A percentile compares a stretch with the other conserved stretches of the same genome.
Conservation (phyloP, 768 basidiomycete genomes). For the Suillus ampliporus region DNA sequence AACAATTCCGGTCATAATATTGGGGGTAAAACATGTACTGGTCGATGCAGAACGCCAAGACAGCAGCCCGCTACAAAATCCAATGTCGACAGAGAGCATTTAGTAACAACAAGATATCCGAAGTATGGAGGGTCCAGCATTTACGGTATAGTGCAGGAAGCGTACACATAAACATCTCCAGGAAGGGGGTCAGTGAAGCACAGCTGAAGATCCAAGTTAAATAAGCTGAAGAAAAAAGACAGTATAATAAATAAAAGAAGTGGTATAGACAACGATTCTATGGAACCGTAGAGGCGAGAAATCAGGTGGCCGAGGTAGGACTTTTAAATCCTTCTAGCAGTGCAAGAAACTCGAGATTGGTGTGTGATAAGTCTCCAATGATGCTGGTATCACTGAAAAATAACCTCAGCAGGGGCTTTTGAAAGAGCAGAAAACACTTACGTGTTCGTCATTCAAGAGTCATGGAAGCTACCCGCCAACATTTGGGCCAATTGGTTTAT, state of each 20-base stretch:
- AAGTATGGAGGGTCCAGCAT: background rate
- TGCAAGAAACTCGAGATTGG: slow-evolving; percentile 1
- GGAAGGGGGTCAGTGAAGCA: background rate
- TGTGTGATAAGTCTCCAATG: background rate
- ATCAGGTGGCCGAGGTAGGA: background rate
- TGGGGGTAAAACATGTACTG: background rate
- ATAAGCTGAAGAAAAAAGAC: background rate
- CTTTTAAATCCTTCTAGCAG: background rate
- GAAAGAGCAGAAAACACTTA: background rate
- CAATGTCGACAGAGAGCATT: slow-evolving; percentile 7
- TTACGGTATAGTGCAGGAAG: background rate
- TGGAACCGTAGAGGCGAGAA: background rate
- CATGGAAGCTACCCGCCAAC: background rate
- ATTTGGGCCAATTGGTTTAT: background rate
- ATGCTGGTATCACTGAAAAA: background rate
- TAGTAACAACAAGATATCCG: background rate
- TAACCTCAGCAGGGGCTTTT: background rate
- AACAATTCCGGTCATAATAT: background rate
- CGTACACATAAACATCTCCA: background rate
- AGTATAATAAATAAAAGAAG: slow-evolving; percentile 3
- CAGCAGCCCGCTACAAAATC: slow-evolving; percentile 18
- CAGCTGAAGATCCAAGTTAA: background rate
- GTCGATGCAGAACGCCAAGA: background rate
- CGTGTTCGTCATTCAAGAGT: background rate
- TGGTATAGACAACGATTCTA: slow-evolving; percentile 23